Evolutionary conservation across 768 basidiomycete species (phyloP).

Genomic region (Calocybe indica): DNA sequence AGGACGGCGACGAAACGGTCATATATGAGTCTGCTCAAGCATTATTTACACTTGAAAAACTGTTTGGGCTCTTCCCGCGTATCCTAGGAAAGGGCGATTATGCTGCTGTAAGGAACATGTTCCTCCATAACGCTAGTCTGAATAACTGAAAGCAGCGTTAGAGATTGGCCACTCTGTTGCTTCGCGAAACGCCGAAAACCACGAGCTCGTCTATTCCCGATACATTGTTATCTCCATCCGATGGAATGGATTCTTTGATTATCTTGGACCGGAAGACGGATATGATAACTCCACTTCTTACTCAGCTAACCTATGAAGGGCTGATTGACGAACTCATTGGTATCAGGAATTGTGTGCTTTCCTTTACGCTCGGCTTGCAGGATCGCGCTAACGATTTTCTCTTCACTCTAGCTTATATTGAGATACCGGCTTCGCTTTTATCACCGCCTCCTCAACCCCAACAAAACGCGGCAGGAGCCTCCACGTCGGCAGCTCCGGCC

Average conservation of each 20-base stretch:
- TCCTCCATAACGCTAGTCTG: constrained; percentile 1
- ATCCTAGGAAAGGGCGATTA: constrained; percentile 91
- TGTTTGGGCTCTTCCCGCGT: constrained; percentile 87
- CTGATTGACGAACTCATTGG: constrained; percentile 90
- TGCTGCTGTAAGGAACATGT: constrained; percentile 49
- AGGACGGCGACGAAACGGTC: constrained; percentile 93
- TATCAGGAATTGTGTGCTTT: constrained; percentile 77
- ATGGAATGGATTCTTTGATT: constrained; percentile 79
- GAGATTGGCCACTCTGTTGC: constrained; percentile 60
- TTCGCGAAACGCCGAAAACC: constrained; percentile 45
- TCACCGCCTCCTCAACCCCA: constrained; percentile 46
- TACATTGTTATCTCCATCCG: constrained; percentile 39
- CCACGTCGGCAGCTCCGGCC: constrained; percentile 29
- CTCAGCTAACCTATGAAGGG: constrained; percentile 95
- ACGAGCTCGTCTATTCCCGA: constrained; percentile 29
- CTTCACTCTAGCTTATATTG: constrained; percentile 56
- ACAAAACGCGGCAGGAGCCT: constrained; percentile 31
- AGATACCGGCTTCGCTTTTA: constrained; percentile 69
- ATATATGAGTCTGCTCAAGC: constrained; percentile 89
- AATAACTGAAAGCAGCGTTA: constrained; percentile 39
- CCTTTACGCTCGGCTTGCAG: neutral
- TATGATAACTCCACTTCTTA: constrained; percentile 92
- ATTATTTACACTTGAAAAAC: constrained; percentile 71
- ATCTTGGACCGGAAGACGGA: constrained; percentile 88
- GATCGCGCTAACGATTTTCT: constrained; percentile 5